phyloP scores from a whole-genome alignment of 805 yeast genomes.

The Candida sithepensis region DNA sequence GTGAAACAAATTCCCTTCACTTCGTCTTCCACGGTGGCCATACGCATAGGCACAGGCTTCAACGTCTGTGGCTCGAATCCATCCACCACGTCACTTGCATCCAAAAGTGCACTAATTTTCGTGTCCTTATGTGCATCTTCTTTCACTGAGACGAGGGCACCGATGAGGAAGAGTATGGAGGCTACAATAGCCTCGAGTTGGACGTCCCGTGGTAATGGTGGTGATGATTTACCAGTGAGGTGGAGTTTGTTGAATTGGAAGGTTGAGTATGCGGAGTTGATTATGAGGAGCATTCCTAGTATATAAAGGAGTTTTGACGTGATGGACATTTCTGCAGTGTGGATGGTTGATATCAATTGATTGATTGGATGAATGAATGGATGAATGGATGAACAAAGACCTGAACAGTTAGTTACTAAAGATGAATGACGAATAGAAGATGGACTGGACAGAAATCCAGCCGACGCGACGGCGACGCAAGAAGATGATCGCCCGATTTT shows the following conservation, averaged over 20 bases:
- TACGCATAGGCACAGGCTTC: constrained; percentile 44
- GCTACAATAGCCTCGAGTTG: constrained; percentile 49
- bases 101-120: constrained; percentile 1
- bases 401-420: no score
- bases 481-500: no score
- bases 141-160: constrained; percentile 33
- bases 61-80: constrained; percentile 31
- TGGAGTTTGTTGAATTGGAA: constrained; percentile 48
- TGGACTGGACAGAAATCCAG: no score
- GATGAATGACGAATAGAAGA: no score
- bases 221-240: no score
- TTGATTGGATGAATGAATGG: no score
- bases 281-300: constrained; percentile 24
- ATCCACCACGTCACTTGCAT: constrained; percentile 18
- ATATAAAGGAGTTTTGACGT: neutral
- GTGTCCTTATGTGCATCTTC: constrained; percentile 7
- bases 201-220: constrained; percentile 47
- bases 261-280: constrained; percentile 53
- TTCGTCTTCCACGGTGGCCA: constrained; percentile 47
- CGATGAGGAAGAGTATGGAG: constrained; percentile 38
- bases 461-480: no score
- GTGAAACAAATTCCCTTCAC: constrained; percentile 40
- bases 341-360: no score
- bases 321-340: neutral
- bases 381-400: no score